Base-by-base conservation (phyloP, 208 protist genomes). In the Trichomonas tenax region DNA sequence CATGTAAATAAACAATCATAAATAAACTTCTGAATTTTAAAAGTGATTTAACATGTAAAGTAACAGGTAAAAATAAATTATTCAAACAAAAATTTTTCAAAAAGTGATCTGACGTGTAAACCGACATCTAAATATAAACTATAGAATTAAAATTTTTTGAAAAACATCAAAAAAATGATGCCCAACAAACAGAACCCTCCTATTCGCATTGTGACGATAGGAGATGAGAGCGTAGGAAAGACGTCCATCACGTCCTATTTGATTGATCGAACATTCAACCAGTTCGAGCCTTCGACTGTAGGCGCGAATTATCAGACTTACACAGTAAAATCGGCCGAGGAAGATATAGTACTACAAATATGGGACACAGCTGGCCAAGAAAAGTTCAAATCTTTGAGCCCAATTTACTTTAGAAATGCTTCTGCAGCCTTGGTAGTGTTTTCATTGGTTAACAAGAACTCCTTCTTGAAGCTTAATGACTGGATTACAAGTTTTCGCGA, bases 301-400 rank as follows among this genome's bases (percentile, higher is more conserved):
- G 82, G 82, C 17, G 34, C 82, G 9, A 26, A 89, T n/a, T 89
- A 46, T 46, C 14, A 31, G 14, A 46, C 10, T 31, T 46, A 15
- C 8, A 89, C 82, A n/a, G 17, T 31, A 34, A 46, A 89, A 46
- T 1, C 21, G 17, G 11, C 23, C 10, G 82, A 46, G 31, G 17
- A 40, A 34, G 36, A 44, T 31, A 21, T 89, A 46, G 40, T 46
- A 8, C 17, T 93, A 14, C 40, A 93, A 93, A 26, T 93, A 21
- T 93, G 86, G 86, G 86, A 93, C 51, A 93, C 86, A 11, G 86
- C 86, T 38, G 86, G 86, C 0, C 86, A 93, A 36, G 86, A 93
- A 38, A 41, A 51, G 10, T 93, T 58, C 44, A 48, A 51, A 34
- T 34, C 86, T 38, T 6, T 93, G 44, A 44, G n/a, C 21, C 86